These are phyloP conservation scores for Phoma sp. DNA, from an alignment of 2,329 filamentous ascomycete species.

Conservation along the genomic window DNA sequence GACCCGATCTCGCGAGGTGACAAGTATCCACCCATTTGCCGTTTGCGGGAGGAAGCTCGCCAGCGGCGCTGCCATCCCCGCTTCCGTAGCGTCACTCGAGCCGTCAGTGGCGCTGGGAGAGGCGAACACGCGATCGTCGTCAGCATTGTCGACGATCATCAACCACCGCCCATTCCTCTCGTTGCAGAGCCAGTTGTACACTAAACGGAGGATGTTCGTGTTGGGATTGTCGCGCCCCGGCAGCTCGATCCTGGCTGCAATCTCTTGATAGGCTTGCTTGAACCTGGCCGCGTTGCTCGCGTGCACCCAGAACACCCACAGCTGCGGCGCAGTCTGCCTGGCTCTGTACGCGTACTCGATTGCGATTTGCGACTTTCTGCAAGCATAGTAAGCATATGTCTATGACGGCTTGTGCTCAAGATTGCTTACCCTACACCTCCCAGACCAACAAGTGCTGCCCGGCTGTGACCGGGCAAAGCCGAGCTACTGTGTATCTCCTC, in stretches of 20 bases:
- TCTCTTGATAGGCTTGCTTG: slow-evolving; percentile 18
- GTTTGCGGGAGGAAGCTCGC: slow-evolving; percentile 4
- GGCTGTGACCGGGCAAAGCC: too few relatives aligned
- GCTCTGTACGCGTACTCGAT: too few relatives aligned
- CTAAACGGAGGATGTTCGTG: slow-evolving; percentile 16
- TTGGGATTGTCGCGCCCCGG: slow-evolving; percentile 10
- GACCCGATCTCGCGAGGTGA: slow-evolving; percentile 9
- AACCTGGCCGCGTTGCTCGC: slow-evolving; percentile 14
- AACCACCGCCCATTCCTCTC: slow-evolving; percentile 22
- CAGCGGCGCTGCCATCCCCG: neutral
- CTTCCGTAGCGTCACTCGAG: neutral
- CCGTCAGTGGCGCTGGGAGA: too few relatives aligned
- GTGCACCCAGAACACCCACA: slow-evolving; percentile 23
- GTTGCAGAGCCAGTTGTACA: slow-evolving; percentile 19
- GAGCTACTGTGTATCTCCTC: too few relatives aligned
- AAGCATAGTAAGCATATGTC: too few relatives aligned
- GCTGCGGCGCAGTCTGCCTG: too few relatives aligned
- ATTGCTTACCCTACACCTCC: too few relatives aligned
- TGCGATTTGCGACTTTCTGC: too few relatives aligned
- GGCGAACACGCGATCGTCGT: slow-evolving; percentile 14
- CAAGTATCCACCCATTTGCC: slow-evolving; percentile 9
- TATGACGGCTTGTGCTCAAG: too few relatives aligned
- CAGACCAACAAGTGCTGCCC: too few relatives aligned
- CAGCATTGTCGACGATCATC: slow-evolving; percentile 28
- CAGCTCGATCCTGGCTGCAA: slow-evolving; percentile 16